phyloP scores from a whole-genome alignment of 345 rosid species.

The Turnera subulata region DNA sequence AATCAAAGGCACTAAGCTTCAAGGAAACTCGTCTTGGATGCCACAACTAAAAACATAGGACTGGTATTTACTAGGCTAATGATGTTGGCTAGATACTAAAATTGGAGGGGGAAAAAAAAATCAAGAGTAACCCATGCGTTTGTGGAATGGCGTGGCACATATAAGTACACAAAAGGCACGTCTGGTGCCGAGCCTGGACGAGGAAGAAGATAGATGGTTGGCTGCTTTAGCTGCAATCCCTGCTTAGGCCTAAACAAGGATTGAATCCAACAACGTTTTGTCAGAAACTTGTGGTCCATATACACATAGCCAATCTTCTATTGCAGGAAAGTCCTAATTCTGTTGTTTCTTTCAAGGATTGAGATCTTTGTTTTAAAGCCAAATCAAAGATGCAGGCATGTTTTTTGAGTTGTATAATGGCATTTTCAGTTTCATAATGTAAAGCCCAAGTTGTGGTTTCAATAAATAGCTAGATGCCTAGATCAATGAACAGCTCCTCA shows the following conservation, averaged over 20 bases:
- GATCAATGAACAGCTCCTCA: no score
- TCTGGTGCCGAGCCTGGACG: background rate
- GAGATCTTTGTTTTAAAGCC: no score
- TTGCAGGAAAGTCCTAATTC: background rate
- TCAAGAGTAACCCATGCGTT: slow-evolving; percentile 5
- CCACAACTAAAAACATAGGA: background rate
- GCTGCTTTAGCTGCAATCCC: background rate
- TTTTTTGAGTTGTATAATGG: no score
- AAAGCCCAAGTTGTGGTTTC: no score
- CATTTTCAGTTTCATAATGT: no score
- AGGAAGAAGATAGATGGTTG: background rate
- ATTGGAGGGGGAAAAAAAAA: background rate
- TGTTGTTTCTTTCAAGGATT: slow-evolving; percentile 8
- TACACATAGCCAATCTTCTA: background rate
- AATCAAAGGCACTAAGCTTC: background rate
- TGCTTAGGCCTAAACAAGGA: no score
- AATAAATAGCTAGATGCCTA: no score
- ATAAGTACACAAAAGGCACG: background rate
- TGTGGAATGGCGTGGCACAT: background rate
- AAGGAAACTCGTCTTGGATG: background rate
- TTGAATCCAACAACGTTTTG: background rate
- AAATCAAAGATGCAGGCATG: no score
- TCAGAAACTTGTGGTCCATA: slow-evolving; percentile 10
- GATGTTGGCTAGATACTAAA: background rate
- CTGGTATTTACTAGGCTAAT: background rate